Base-by-base conservation (phyloP, 225 moss, liverwort and hornwort species). In the Pseudisothecium myosuroides region DNA sequence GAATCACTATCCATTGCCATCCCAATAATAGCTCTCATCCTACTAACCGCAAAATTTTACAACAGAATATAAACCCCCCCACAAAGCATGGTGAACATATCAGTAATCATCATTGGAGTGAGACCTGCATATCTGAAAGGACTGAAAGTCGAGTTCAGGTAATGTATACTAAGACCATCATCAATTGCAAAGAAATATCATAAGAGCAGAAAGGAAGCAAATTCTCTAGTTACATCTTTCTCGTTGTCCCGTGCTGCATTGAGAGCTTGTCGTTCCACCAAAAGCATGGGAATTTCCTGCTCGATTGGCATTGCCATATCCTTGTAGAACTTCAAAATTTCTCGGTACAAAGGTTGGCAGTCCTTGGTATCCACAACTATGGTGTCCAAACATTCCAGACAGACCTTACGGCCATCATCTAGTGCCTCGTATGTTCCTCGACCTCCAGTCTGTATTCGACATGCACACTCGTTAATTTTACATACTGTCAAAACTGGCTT, bases 171-270 rank as follows among this genome's bases (percentile, higher is more conserved):
- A 81, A 45, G 36, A 47, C 39, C 49, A 67, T 50, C 36, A 24
- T 69, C 68, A 77, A 86, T 62, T 31, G 47, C 52, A 87, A 58
- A 49, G 76, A 75, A 45, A 62, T 37, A 64, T 69, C 39, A 86
- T 41, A 58, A 82, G 67, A 61, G 56, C 21, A 37, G 49, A 52
- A 52, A 28, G 64, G 19, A 54, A 82, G 36, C 2, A 47, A 67
- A 75, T 68, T 68, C 14, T 63, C 91, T 34, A 36, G 11, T 95
- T 92, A 96, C 96, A 88, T 96, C 94, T 93, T 92, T 94, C 92
- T 95, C 95, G 62, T 92, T 94, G 88, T 95, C 95, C 26, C 93
- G 91, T 27, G 96, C 95, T 59, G 92, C 95, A 87, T 96, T 94
- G 27, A 96, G 93, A 73, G 95, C 95, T 55, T 91, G 90, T 66